Conservation (phyloP, 179 eudicot species). For the Patellifolia procumbens region DNA sequence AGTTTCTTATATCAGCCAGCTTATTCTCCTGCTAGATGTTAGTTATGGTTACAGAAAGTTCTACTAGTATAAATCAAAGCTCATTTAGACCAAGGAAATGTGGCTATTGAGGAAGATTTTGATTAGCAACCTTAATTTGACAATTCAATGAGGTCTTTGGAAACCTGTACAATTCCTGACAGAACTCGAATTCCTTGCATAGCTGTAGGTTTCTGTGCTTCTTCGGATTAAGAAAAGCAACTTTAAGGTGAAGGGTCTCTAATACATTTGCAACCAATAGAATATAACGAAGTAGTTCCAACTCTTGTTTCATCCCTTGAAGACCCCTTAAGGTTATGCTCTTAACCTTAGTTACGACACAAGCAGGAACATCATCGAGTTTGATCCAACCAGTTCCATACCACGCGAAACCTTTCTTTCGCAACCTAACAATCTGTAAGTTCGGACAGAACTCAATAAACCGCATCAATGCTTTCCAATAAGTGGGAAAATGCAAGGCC, state of each 20-base stretch:
- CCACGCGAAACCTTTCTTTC: not conserved
- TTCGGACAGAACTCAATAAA: slow-evolving; percentile 6
- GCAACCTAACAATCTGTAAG: not conserved
- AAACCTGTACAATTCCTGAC: too few species aligned
- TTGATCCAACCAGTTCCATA: not conserved
- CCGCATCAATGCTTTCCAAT: not conserved
- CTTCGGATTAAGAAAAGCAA: too few species aligned
- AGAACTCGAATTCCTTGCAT: too few species aligned
- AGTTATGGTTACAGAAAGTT: too few species aligned
- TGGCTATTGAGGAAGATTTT: too few species aligned
- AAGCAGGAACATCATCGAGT: not conserved
- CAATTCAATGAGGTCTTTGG: too few species aligned
- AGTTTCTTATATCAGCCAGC: too few species aligned
- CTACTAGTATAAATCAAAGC: too few species aligned
- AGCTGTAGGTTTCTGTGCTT: too few species aligned
- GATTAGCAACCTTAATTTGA: too few species aligned
- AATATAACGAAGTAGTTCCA: not conserved
- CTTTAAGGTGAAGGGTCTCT: not conserved
- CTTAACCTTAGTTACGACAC: not conserved
- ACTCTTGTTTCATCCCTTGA: not conserved
- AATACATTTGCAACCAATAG: slow-evolving; percentile 1
- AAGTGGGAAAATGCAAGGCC: not conserved
- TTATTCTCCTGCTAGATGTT: too few species aligned
- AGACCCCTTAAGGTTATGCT: not conserved
- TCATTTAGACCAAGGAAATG: too few species aligned